A percentile compares a stretch with the other conserved stretches of the same genome.
Conservation (phyloP, 371 early-diverging fungal genomes). For the Mortierella sp. region DNA sequence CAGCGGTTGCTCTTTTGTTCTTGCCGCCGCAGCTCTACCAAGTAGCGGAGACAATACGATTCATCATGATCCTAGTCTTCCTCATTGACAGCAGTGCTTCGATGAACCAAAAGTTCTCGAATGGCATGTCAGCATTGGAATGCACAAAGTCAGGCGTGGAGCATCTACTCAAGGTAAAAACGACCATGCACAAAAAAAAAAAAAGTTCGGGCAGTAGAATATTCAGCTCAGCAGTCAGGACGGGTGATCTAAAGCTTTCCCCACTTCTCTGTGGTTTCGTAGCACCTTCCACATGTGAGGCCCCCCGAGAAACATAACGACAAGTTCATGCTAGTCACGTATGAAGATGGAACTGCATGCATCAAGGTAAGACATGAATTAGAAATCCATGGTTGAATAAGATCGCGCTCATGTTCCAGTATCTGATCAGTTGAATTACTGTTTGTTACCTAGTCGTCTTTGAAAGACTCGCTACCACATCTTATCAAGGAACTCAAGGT, state of each 20-base stretch:
- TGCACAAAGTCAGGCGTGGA: constrained; percentile 78
- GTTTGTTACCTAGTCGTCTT: constrained; percentile 32
- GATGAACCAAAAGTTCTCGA: constrained; percentile 72
- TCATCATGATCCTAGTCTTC: constrained; percentile 66
- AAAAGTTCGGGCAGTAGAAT: too few relatives aligned
- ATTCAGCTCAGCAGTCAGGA: too few relatives aligned
- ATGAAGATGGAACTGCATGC: constrained; percentile 57
- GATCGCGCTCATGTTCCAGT: not conserved
- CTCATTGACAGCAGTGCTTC: constrained; percentile 76
- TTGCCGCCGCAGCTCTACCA: too few relatives aligned
- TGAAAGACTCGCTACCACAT: constrained; percentile 59
- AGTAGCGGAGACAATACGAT: not conserved
- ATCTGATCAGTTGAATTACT: not conserved
- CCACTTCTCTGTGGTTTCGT: constrained; percentile 3
- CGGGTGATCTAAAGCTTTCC: not conserved
- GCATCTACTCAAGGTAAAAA: constrained; percentile 72
- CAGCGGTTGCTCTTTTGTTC: too few relatives aligned
- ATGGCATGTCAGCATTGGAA: constrained; percentile 66
- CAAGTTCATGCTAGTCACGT: constrained; percentile 76
- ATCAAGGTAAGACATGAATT: constrained; percentile 52
- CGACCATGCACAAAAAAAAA: not conserved
- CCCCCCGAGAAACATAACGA: constrained; percentile 56
- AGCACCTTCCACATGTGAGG: constrained; percentile 56
- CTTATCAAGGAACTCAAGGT: constrained; percentile 65
- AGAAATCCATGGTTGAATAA: not conserved